Base-by-base conservation (phyloP, 257 asterid species). In the Solanum etuberosum region DNA sequence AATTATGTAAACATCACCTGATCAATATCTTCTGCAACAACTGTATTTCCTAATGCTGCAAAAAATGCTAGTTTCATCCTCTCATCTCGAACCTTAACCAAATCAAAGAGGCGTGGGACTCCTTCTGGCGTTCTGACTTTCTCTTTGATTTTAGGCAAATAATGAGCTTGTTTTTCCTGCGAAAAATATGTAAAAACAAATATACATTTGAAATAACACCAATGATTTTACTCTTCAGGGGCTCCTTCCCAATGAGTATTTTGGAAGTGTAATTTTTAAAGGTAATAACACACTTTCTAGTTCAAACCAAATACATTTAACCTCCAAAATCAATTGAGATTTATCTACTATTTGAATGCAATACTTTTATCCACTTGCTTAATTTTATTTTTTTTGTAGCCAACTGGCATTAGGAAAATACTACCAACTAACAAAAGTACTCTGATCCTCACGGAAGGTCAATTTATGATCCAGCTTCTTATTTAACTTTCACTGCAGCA, bases 51-150 rank as follows among this genome's bases (percentile, higher is more conserved):
- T 68, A 96, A 32, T 85, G 96, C 95, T 20, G 98, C 97, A 90
- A 86, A 97, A 87, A 97, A 97, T 29, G 99, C 99, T 87, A 92
- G 98, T 89, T 93, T 97, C 93, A 97, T 94, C 88, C 93, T 92
- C 91, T 96, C 99, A 93, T 94, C 98, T 90, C 92, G 93, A 85
- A 97, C 98, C 89, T 92, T 93, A 67, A 97, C 90, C 92, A 97
- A 91, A 93, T 97, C 99, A 93, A 95, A 97, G 37, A 97, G 95
- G 82, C 99, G 98, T 32, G 94, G 97, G 85, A 92, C 97, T 76
- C 93, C 96, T 86, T 94, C 98, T 10, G 98, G 98, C 4, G 98
- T 91, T 88, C 88, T 95, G 48, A 94, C 77, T 87, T 87, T 94
- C 90, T 94, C 94, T 85, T 91, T 97, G 88, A 97, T 35, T 88